Percentiles rank a stretch among this genome's conserved stretches.
phyloP scores from a whole-genome alignment of 345 rosid species.

The Pistacia atlantica region DNA sequence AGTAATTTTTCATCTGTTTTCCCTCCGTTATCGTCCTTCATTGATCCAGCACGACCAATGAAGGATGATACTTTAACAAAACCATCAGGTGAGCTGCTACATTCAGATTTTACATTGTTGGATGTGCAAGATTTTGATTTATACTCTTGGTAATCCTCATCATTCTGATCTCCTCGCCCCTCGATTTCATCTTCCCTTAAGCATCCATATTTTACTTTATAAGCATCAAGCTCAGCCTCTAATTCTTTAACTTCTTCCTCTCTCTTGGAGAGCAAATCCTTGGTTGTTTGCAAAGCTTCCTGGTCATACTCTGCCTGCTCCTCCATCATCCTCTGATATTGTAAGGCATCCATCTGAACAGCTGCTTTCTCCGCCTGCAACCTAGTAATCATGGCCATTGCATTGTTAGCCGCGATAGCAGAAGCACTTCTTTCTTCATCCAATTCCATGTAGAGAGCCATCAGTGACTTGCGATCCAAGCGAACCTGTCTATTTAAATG shows the following conservation, averaged over 20 bases:
- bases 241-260: slow-evolving; percentile 62
- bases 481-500: slow-evolving; percentile 76
- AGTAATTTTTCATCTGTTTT: slow-evolving; percentile 14
- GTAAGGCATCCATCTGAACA: slow-evolving; percentile 96
- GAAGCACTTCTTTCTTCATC: slow-evolving; percentile 93
- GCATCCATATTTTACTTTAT: slow-evolving; percentile 55
- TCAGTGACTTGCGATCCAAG: slow-evolving; percentile 78
- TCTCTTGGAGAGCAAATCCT: slow-evolving; percentile 48
- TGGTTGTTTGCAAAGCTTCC: slow-evolving; percentile 73
- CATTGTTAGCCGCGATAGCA: slow-evolving; percentile 87
- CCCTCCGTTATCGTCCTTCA: slow-evolving; percentile 17
- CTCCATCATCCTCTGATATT: slow-evolving; percentile 98
- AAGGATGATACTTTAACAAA: slow-evolving; percentile 17
- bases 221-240: slow-evolving; percentile 70
- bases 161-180: slow-evolving; percentile 23
- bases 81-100: slow-evolving; percentile 18
- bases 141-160: slow-evolving; percentile 29
- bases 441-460: slow-evolving; percentile 82
- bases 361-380: slow-evolving; percentile 90
- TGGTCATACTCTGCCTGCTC: slow-evolving; percentile 93
- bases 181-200: slow-evolving; percentile 40
- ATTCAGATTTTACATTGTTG: slow-evolving; percentile 27
- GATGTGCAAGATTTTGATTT: slow-evolving; percentile 23
- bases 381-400: slow-evolving; percentile 94
- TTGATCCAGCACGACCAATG: slow-evolving; percentile 11